These are phyloP conservation scores for Corymbia calophylla DNA, from an alignment of 441 rosid species.

Conservation along the genomic window DNA sequence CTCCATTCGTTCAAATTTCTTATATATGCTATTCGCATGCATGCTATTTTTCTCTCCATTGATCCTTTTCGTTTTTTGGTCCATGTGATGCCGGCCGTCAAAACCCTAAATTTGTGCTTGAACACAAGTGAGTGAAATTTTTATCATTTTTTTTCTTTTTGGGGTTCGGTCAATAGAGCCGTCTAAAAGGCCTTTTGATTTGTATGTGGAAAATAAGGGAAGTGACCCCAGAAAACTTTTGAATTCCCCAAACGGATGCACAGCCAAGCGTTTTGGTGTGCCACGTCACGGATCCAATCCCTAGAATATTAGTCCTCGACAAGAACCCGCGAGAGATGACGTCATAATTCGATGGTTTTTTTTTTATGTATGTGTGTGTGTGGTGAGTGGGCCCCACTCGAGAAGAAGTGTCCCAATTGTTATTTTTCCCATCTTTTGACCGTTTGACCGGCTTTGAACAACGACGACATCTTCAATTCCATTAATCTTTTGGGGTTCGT, in stretches of 20 bases:
- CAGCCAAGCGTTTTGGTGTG: neutral
- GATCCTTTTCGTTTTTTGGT: neutral
- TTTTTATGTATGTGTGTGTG: neutral
- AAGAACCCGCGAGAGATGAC: neutral
- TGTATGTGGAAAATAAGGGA: neutral
- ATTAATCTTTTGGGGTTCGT: neutral
- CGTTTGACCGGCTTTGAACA: slow-evolving; percentile 18
- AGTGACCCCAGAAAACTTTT: neutral
- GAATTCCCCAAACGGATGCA: neutral
- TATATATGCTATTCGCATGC: rapidly evolving
- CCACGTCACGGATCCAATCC: neutral
- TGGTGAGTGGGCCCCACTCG: neutral
- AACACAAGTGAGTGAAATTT: neutral
- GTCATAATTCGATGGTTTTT: neutral
- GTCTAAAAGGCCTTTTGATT: slow-evolving; percentile 5
- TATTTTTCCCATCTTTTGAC: neutral
- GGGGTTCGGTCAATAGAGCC: slow-evolving; percentile 36
- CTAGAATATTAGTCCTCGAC: neutral
- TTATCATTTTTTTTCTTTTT: rapidly evolving
- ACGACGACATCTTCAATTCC: neutral
- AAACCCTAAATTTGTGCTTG: neutral
- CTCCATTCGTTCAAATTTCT: neutral
- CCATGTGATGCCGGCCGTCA: rapidly evolving
- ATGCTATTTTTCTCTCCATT: neutral
- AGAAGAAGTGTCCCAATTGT: neutral